Conservation (phyloP, 1,284 basidiomycete species). For the Erythrobasidium hasegawianum region DNA sequence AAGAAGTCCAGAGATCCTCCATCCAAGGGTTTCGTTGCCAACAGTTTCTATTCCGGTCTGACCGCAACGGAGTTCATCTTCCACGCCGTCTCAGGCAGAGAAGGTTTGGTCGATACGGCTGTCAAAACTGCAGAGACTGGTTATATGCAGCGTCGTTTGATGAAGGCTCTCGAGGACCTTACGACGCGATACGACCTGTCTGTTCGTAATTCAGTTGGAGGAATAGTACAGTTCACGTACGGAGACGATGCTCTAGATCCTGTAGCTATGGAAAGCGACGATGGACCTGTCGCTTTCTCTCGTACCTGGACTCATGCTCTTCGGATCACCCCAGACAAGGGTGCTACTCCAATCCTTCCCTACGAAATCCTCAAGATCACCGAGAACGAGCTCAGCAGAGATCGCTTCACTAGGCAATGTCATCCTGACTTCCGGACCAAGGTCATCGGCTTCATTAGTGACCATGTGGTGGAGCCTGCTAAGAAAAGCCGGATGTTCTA, state of each 20-base stretch:
- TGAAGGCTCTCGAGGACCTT: slow-evolving; percentile 98
- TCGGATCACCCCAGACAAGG: slow-evolving; percentile 59
- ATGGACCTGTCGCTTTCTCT: slow-evolving; percentile 80
- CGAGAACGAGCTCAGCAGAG: slow-evolving; percentile 60
- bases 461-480: slow-evolving; percentile 66
- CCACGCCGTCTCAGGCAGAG: slow-evolving; percentile 97
- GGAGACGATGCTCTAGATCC: slow-evolving; percentile 98
- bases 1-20: slow-evolving; percentile 97
- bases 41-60: slow-evolving; percentile 94
- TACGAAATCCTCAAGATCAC: slow-evolving; percentile 80
- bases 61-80: slow-evolving; percentile 95
- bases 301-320: slow-evolving; percentile 85
- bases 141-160: slow-evolving; percentile 97
- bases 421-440: slow-evolving; percentile 44
- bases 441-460: slow-evolving; percentile 67
- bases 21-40: slow-evolving; percentile 96
- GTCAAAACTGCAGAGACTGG: slow-evolving; percentile 99
- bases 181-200: slow-evolving; percentile 95
- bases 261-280: slow-evolving; percentile 87
- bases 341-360: slow-evolving; percentile 65
- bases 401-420: slow-evolving; percentile 57
- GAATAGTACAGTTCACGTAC: slow-evolving; percentile 96
- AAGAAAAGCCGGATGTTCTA: slow-evolving; percentile 67
- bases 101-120: slow-evolving; percentile 97
- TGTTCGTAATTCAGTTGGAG: slow-evolving; percentile 95